Evolutionary conservation across 306 rosid species (phyloP).

Genomic region (Oemleria cerasiformis): DNA sequence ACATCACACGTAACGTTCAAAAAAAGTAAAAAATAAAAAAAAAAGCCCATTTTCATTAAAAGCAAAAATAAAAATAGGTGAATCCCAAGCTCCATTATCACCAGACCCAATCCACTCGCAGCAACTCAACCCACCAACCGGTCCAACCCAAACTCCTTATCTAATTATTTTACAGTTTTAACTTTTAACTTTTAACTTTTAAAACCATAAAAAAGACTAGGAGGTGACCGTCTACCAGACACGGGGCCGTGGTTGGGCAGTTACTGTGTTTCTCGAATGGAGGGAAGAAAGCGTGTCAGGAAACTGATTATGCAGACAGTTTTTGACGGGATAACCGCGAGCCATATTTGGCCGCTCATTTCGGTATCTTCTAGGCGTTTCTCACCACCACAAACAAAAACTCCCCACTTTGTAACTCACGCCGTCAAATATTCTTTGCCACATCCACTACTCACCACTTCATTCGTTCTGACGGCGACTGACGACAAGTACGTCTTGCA

Average conservation of each 20-base stretch:
- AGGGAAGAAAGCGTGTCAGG: conserved; percentile 14
- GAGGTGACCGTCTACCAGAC: neutral
- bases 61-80: neutral
- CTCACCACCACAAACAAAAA: neutral
- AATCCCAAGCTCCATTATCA: neutral
- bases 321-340: conserved; percentile 5
- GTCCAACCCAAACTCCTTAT: neutral
- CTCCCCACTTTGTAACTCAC: neutral
- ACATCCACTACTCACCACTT: neutral
- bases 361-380: conserved; percentile 6
- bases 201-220: neutral
- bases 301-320: neutral
- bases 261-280: neutral
- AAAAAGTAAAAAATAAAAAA: neutral
- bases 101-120: neutral
- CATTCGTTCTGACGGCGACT: neutral
- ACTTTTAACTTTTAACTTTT: too few species aligned
- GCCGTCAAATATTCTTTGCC: conserved; percentile 11
- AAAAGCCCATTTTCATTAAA: neutral
- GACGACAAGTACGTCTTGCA: neutral
- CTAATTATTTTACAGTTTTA: neutral
- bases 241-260: neutral
- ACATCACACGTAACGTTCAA: neutral
- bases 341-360: conserved; percentile 16
- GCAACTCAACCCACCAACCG: neutral